Evolutionary conservation across 106 monocot species (phyloP).

Genomic region (Dendrobium officinale): DNA sequence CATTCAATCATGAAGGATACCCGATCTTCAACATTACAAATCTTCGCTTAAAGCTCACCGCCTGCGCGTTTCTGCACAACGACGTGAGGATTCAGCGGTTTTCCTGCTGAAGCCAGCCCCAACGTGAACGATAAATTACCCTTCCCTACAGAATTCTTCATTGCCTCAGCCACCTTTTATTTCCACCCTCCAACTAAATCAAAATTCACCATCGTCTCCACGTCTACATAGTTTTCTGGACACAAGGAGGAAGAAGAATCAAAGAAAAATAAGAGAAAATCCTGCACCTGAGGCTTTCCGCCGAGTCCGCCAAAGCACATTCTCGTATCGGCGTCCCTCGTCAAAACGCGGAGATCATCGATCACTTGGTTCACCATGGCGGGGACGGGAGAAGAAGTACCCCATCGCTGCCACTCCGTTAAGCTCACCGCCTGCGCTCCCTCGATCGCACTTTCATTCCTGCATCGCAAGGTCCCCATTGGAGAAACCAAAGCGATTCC

Average conservation of each 20-base stretch:
- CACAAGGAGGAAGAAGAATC: neutral
- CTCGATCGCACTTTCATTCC: neutral
- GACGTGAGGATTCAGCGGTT: neutral
- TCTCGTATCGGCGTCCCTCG: constrained; percentile 25
- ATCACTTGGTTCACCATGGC: constrained; percentile 46
- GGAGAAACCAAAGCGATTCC: constrained; percentile 2
- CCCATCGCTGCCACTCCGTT: constrained; percentile 88
- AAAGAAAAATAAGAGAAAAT: neutral
- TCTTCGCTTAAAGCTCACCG: neutral
- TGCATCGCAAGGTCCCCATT: constrained; percentile 20
- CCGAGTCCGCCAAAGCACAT: constrained; percentile 81
- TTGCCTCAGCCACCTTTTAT: neutral
- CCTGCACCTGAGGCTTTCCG: constrained; percentile 64
- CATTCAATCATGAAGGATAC: neutral
- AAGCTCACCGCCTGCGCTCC: constrained; percentile 29
- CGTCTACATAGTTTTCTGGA: neutral
- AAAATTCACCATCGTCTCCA: neutral
- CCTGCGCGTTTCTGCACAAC: neutral
- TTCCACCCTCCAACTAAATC: neutral
- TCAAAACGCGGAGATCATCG: constrained; percentile 34
- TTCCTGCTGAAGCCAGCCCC: neutral
- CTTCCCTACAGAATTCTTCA: neutral
- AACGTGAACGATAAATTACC: neutral
- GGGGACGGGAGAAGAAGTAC: constrained; percentile 75
- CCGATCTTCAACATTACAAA: neutral